These are phyloP conservation scores for Capsicum baccatum DNA, from an alignment of 257 asterid species.

Conservation along the genomic window DNA sequence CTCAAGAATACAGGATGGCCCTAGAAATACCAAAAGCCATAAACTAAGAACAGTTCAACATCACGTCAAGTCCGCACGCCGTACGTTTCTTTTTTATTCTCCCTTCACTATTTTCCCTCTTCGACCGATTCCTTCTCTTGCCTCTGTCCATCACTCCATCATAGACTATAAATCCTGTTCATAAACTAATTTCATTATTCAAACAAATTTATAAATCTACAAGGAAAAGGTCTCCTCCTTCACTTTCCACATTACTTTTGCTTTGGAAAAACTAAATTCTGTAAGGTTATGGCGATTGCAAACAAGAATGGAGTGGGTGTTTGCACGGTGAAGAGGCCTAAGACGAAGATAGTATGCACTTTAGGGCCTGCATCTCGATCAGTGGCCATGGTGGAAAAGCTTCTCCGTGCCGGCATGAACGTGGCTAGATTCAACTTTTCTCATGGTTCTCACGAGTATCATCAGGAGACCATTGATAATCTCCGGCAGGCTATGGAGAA, in stretches of 20 bases:
- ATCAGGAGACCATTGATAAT: constrained; percentile 77
- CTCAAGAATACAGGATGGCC: background rate
- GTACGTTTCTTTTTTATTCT: background rate
- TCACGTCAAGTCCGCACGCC: constrained; percentile 25
- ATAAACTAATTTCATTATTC: too few relatives aligned
- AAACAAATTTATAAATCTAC: too few relatives aligned
- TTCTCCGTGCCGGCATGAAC: constrained; percentile 72
- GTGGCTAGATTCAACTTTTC: constrained; percentile 82
- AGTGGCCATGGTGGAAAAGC: constrained; percentile 70
- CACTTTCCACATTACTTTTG: background rate
- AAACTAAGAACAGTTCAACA: constrained; percentile 13
- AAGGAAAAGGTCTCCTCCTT: background rate
- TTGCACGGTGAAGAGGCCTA: constrained; percentile 46
- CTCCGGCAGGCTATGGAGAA: constrained; percentile 70
- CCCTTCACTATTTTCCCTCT: background rate
- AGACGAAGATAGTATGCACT: constrained; percentile 79
- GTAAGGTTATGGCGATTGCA: background rate
- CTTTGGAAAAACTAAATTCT: too few relatives aligned
- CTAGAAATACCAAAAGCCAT: background rate
- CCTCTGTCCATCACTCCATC: background rate
- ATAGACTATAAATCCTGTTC: too few relatives aligned
- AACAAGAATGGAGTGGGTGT: background rate
- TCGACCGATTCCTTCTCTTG: background rate
- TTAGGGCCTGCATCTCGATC: constrained; percentile 82
- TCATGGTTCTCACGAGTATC: constrained; percentile 74